Percentiles rank a stretch among this genome's conserved stretches.
Evolutionary conservation across 176 grass and related monocot species (phyloP).

Genomic region (Pharus latifolius): DNA sequence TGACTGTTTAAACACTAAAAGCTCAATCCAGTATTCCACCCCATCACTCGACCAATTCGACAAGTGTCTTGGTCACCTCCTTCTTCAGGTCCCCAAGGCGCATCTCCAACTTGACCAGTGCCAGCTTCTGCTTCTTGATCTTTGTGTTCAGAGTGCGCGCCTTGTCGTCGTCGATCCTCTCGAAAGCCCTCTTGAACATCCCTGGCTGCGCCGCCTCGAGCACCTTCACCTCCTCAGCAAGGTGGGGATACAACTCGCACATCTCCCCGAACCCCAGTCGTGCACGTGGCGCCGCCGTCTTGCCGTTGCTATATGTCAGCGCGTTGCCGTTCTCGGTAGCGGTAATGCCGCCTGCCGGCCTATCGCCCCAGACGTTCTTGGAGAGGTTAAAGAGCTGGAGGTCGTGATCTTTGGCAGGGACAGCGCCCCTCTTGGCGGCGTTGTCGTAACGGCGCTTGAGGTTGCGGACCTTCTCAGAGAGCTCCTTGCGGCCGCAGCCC

Average conservation of each 20-base stretch:
- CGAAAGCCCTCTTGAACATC: constrained; percentile 32
- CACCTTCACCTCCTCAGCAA: constrained; percentile 20
- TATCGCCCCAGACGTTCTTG: constrained; percentile 14
- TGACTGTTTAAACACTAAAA: too few relatives aligned
- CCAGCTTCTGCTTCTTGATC: constrained; percentile 37
- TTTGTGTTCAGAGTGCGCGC: constrained; percentile 26
- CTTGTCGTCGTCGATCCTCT: constrained; percentile 21
- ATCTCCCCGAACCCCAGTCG: not conserved
- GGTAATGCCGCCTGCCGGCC: too few relatives aligned
- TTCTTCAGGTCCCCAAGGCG: not conserved
- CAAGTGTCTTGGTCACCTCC: constrained; percentile 27
- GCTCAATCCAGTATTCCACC: not conserved
- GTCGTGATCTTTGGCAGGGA: constrained; percentile 23
- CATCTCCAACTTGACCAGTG: not conserved
- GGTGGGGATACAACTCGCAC: constrained; percentile 16
- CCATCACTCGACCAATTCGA: constrained; percentile 5
- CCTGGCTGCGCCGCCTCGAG: not conserved
- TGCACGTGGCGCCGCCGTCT: not conserved
- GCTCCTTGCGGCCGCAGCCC: not conserved
- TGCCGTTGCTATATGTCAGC: not conserved
- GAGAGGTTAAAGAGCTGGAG: constrained; percentile 12
- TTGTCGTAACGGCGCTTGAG: constrained; percentile 8
- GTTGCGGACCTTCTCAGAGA: constrained; percentile 8
- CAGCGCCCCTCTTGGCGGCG: not conserved
- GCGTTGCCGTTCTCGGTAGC: too few relatives aligned